Base-by-base conservation (phyloP, 2,329 filamentous ascomycete genomes). In the Fusarium nodosum region DNA sequence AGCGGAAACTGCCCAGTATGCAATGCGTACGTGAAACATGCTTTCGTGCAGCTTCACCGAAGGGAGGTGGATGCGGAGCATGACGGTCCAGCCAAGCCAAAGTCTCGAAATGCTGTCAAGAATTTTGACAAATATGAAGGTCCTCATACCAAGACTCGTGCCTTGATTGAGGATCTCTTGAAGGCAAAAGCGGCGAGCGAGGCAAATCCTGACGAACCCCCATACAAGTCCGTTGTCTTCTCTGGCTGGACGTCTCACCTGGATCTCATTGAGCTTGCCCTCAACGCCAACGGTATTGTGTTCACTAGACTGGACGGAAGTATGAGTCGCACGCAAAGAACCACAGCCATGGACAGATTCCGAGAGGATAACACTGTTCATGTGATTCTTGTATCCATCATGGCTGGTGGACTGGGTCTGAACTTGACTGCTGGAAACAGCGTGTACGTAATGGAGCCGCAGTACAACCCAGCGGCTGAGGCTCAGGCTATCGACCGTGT, bases 371-470 rank as follows among this genome's bases (percentile, higher is more conserved):
- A 87, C 5, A 81, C 79, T 2, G 87, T 97, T 36, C 89, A 90
- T 33, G 90, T 97, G 55, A 94, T 98, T 52, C 87, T 98, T 12
- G 93, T 97, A 16, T 97, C 93, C 12, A 97, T 97, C 79, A 93
- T 91, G 76, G 95, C 95, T 0, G 96, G 95, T 68, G 95, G 96
- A 20, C 87, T 97, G 18, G 95, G 95, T 16, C 88, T 98, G 39
- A 98, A 98, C 76, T 83, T 98, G 56, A 97, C 94, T 0, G 85
- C 92, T 0, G 95, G 91, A 33, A 96, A 90, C 77, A 91, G 88
- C 57, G 95, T 97, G 16, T 98, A 96, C 78, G 92, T 98, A 74
- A 98, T 99, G 95, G 96, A 99, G 78, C 96, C 96, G 7, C 94
- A 97, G 77, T 99, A 95, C 82, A 99, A 99, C 75, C 96, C 96